Evolutionary conservation across 768 basidiomycete species (phyloP), one percentile per base, ranked within the genome.

Genomic region (Lactarius vividus): DNA sequence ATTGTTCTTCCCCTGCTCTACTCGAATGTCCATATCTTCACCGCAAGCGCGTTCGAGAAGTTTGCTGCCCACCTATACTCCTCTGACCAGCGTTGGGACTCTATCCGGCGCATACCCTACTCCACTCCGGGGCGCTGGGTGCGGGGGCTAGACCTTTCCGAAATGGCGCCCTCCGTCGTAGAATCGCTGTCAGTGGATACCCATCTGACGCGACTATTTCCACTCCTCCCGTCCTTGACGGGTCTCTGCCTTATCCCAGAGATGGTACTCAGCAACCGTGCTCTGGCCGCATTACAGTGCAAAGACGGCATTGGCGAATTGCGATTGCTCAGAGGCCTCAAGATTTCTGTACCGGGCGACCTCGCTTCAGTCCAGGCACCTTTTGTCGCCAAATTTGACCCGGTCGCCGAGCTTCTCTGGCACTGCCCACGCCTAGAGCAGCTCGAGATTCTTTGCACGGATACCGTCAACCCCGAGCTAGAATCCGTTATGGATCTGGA

Each of bases 91-190:
- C 84, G 83, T 72, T 96, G 94, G 94, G 92, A 94, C 71, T 91
- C 92, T 53, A 86, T 96, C 63, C 85, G 91, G 59, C 84, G 94
- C 58, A 93, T 91, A 69, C 91, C 91, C 0, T 91, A 89, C 72
- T 95, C 93, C 4, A 83, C 89, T 0, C 94, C 94, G 1, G 94
- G 94, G 33, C 83, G 94, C 73, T 96, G 92, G 89, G 85, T 96
- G 1, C 88, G 87, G 65, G 75, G 74, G 11, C 79, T 97, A 28
- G 89, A 96, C 75, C 77, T 97, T 7, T 87, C 90, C 5, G 75
- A 77, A 70, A 74, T 53, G 79, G 78, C 70, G 73, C 72, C 55
- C 77, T 82, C 29, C 75, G 79, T 53, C 16, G 35, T 26, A 10
- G 81, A 87, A 60, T 78, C 81, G 29, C 80, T 88, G 57, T 71